Base-by-base conservation (phyloP, 208 protist genomes). In the Acanthamoeba pearcei region DNA sequence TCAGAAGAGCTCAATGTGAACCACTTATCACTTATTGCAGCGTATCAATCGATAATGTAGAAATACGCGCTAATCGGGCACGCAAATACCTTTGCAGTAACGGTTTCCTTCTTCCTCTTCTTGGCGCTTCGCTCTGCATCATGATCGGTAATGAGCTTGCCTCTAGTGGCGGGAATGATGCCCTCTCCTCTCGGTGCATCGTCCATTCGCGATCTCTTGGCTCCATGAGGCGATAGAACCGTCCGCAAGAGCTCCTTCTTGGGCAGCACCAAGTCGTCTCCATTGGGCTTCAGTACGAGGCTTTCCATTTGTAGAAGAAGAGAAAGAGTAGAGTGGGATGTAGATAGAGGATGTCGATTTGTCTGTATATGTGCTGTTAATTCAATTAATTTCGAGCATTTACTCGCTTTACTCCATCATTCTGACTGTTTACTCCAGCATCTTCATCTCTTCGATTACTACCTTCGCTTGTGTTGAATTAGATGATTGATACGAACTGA, bases 321-420 rank as follows among this genome's bases (percentile, higher is more conserved):
- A 78, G 70, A 10, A 42, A 46, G 70, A 78, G 38, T 42, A 78
- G 38, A 42, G 12, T 38, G 70, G 22, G 38, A 42, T 9, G 60
- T 66, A 46, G 70, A 46, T 13, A 78, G 70, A 78, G 70, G 70
- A 78, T 49, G 70, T 78, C 70, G 70, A 42, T 78, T 35, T 78
- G 70, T 78, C 15, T 78, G 19, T 78, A 38, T 78, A 46, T 78
- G 38, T 78, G 29, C n/a, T 12, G 27, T 78, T 38, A 49, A 42
- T 49, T 5, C 1, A 27, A 8, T 78, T 46, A 24, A 78, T 78
- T 78, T 49, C 32, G 32, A 78, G 70, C 70, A 78, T 35, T 78
- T 78, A 46, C 60, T 66, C 60, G 22, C 15, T 66, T 13, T 66
- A 66, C 60, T 66, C 60, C 22, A 66, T 66, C 60, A 66, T 66